Conservation (phyloP, 2,329 filamentous ascomycete genomes). For the Xylariales sp. region DNA sequence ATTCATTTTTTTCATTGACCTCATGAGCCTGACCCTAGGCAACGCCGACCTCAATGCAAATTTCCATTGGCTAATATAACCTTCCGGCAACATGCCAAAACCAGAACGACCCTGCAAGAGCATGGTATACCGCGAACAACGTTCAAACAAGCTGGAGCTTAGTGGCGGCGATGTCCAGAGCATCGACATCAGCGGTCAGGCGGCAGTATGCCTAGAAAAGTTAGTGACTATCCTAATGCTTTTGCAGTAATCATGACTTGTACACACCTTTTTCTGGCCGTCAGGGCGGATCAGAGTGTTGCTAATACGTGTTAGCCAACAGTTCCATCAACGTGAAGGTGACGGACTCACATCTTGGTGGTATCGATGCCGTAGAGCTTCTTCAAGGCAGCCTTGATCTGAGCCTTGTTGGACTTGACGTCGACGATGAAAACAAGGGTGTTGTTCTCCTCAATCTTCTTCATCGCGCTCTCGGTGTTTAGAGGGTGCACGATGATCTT, state of each 20-base stretch:
- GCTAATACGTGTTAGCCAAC: too few species aligned
- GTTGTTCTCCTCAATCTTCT: conserved; percentile 99
- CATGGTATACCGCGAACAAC: conserved; percentile 20
- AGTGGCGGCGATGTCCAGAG: conserved; percentile 97
- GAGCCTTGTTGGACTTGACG: conserved; percentile 97
- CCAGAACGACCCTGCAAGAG: conserved; percentile 18
- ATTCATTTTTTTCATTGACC: conserved; percentile 29
- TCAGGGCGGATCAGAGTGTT: conserved; percentile 99
- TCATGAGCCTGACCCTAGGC: conserved; percentile 27
- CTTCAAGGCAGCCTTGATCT: conserved; percentile 98
- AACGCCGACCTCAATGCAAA: conserved; percentile 31
- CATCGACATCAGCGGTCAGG: conserved; percentile 93
- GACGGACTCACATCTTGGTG: too few species aligned
- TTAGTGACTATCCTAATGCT: too few species aligned
- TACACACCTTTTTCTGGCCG: too few species aligned
- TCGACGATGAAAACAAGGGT: conserved; percentile 97
- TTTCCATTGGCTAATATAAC: conserved; percentile 18
- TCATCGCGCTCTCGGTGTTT: conserved; percentile 99
- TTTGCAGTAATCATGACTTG: too few species aligned
- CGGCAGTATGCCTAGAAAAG: conserved; percentile 97
- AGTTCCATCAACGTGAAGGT: too few species aligned
- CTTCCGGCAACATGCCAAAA: conserved; percentile 5
- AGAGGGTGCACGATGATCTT: conserved; percentile 97
- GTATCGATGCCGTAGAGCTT: conserved; percentile 98
- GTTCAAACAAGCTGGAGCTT: conserved; percentile 96